A percentile compares a stretch with the other conserved stretches of the same genome.
Evolutionary conservation across 116 monocot species (phyloP).

Genomic region (Phalaenopsis hybrid): DNA sequence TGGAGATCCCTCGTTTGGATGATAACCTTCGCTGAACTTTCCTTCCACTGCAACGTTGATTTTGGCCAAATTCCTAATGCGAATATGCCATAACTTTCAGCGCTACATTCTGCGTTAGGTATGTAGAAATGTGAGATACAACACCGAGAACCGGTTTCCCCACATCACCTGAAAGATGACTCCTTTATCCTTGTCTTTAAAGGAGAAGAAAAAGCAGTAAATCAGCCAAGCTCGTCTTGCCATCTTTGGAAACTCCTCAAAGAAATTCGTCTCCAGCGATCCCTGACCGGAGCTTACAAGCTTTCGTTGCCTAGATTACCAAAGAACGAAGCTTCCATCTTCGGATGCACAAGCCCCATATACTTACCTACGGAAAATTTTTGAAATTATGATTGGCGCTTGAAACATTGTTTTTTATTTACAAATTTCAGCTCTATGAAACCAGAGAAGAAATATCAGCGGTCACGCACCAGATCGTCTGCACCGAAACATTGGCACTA

Average conservation of each 20-base stretch:
- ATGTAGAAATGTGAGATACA: constrained; percentile 5
- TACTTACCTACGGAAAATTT: constrained; percentile 45
- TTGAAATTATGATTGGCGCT: constrained; percentile 9
- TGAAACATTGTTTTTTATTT: background rate
- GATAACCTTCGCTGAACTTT: too few relatives aligned
- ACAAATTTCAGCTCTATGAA: constrained; percentile 27
- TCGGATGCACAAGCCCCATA: constrained; percentile 39
- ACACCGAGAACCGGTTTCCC: constrained; percentile 53
- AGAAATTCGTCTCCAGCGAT: constrained; percentile 24
- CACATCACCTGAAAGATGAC: constrained; percentile 35
- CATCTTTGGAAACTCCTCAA: constrained; percentile 34
- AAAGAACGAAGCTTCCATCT: constrained; percentile 49
- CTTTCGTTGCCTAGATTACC: constrained; percentile 27
- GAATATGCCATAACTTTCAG: too few relatives aligned
- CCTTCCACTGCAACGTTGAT: too few relatives aligned
- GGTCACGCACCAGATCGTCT: constrained; percentile 10
- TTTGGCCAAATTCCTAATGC: too few relatives aligned
- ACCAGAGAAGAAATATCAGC: constrained; percentile 33
- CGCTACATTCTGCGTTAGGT: constrained; percentile 40
- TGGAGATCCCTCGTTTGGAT: too few relatives aligned
- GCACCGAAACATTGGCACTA: constrained; percentile 29
- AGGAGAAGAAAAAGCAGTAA: constrained; percentile 52
- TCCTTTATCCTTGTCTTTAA: constrained; percentile 13
- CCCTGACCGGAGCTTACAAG: constrained; percentile 25
- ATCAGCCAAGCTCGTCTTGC: constrained; percentile 51